A percentile compares a stretch with the other conserved stretches of the same genome.
These are phyloP conservation scores for Podaxis sp. DNA, from an alignment of 768 basidiomycete species.

Conservation along the genomic window DNA sequence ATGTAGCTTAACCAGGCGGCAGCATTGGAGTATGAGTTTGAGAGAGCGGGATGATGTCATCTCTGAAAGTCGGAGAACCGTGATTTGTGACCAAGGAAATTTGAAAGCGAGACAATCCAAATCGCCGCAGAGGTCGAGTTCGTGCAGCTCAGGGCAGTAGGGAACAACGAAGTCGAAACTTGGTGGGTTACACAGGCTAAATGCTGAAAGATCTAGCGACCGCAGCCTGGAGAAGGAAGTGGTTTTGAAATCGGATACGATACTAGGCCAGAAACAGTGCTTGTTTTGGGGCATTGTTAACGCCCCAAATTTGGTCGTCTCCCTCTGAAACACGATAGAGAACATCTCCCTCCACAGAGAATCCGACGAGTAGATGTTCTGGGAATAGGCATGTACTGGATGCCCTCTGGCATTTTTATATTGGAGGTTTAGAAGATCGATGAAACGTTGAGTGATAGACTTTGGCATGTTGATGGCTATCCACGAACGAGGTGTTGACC, in stretches of 20 bases:
- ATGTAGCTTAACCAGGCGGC: not conserved
- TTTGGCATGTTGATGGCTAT: not conserved
- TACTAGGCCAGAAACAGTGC: not conserved
- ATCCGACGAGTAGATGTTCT: not conserved
- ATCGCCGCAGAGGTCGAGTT: not conserved
- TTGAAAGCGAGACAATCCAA: not conserved
- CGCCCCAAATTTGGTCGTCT: not conserved
- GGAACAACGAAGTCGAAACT: not conserved
- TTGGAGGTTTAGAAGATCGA: not conserved
- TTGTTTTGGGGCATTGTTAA: not conserved
- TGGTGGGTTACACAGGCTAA: not conserved
- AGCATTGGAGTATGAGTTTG: not conserved
- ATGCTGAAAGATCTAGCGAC: not conserved
- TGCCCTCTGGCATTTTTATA: not conserved
- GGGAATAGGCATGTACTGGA: not conserved
- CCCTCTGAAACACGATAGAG: not conserved
- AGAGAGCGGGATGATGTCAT: not conserved
- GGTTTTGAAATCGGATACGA: not conserved
- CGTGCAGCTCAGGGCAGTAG: not conserved
- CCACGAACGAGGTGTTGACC: not conserved
- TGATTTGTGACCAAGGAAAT: not conserved
- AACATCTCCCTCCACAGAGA: not conserved
- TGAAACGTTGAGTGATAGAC: not conserved
- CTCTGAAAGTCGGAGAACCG: not conserved
- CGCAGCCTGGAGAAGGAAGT: not conserved